These are phyloP conservation scores for Synchytrium microbalum DNA, from an alignment of 371 early-diverging fungal genomes.

Conservation along the genomic window DNA sequence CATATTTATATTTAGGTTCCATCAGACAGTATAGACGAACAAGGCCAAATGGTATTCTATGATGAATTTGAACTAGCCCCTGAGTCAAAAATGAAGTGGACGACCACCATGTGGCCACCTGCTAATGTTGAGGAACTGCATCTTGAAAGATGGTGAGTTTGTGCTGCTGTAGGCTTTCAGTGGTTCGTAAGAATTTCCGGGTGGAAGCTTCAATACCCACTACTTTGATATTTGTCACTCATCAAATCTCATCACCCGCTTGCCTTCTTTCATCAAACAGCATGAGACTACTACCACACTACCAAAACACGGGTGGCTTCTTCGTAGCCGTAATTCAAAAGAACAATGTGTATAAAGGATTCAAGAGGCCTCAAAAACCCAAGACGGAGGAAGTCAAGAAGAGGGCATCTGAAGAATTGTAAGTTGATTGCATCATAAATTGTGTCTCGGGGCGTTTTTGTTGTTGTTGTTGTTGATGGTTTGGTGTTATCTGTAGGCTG, in stretches of 20 bases:
- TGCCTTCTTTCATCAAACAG: slow-evolving; percentile 1
- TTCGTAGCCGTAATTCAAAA: slow-evolving; percentile 97
- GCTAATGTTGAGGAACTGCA: slow-evolving; percentile 54
- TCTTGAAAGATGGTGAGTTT: slow-evolving; percentile 62
- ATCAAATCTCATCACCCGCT: background rate
- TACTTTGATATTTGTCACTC: no score
- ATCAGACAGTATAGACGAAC: no score
- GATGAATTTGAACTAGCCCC: background rate
- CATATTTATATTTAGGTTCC: no score
- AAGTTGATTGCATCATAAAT: background rate
- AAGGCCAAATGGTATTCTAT: no score
- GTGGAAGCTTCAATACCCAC: no score
- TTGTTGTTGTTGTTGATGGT: background rate
- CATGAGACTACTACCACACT: slow-evolving; percentile 90
- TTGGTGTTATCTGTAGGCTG: no score
- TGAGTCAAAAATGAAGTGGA: background rate
- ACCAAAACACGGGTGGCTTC: slow-evolving; percentile 98
- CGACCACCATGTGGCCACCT: slow-evolving; percentile 60
- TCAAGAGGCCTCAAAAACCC: background rate
- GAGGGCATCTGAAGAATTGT: background rate
- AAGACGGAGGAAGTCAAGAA: slow-evolving; percentile 12
- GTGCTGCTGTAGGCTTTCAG: background rate
- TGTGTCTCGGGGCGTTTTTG: background rate
- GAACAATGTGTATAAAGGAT: slow-evolving; percentile 27
- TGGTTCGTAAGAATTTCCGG: background rate